Evolutionary conservation across 208 protist species (phyloP).

Genomic region (Angomonas deanei): DNA sequence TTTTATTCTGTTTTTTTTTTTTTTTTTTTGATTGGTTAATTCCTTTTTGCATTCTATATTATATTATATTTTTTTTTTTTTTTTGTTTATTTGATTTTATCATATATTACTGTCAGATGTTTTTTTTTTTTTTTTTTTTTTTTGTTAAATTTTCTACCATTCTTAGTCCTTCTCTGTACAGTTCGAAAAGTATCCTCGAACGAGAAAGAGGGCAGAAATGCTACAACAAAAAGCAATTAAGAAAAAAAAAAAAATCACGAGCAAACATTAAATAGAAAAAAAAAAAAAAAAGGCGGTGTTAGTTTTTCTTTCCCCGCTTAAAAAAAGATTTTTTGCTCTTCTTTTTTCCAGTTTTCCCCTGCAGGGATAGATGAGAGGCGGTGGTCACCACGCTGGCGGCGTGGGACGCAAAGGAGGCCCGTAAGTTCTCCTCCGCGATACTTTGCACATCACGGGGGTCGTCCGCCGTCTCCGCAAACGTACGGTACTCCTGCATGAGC

Average conservation of each 20-base stretch:
- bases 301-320: background rate
- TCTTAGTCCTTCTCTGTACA: too few species aligned
- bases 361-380: background rate
- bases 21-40: too few species aligned
- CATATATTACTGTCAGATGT: background rate
- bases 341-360: background rate
- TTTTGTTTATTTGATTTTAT: background rate
- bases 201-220: background rate
- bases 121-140: too few species aligned
- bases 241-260: conserved; percentile 1
- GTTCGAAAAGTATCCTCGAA: too few species aligned
- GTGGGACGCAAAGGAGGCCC: conserved; percentile 74
- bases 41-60: too few species aligned
- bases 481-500: conserved; percentile 57
- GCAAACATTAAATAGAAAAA: conserved; percentile 16
- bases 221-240: conserved; percentile 3
- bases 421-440: conserved; percentile 79
- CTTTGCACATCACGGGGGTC: conserved; percentile 49
- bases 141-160: too few species aligned
- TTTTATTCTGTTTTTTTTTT: too few species aligned
- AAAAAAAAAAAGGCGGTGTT: conserved; percentile 7
- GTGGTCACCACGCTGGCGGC: conserved; percentile 52
- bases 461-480: conserved; percentile 35
- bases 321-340: background rate
- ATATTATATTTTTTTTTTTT: background rate